phyloP scores from a whole-genome alignment of 192 early-diverging fungal genomes.

The Coemansia sp. region DNA sequence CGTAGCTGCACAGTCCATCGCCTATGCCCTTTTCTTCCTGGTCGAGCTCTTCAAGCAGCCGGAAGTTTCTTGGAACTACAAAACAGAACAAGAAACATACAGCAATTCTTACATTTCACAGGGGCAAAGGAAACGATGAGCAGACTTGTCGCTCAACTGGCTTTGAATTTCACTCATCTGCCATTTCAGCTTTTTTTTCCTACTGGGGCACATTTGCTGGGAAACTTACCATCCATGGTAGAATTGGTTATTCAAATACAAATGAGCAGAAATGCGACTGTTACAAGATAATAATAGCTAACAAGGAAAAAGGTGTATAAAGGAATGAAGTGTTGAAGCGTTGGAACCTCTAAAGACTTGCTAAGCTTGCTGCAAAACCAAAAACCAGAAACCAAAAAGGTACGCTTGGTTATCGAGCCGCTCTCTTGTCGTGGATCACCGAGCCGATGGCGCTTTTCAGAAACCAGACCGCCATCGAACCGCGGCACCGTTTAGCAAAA shows the following conservation, averaged over 20 bases:
- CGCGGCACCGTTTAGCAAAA: too few relatives aligned
- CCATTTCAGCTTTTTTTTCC: too few relatives aligned
- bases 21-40: constrained; percentile 96
- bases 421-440: too few relatives aligned
- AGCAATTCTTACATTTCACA: background rate
- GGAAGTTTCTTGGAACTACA: constrained; percentile 95
- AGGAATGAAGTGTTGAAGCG: too few relatives aligned
- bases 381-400: too few relatives aligned
- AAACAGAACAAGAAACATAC: background rate
- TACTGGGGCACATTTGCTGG: too few relatives aligned
- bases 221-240: background rate
- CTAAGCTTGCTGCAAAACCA: too few relatives aligned
- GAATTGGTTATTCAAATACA: background rate
- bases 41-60: constrained; percentile 94
- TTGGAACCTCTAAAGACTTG: too few relatives aligned
- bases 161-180: constrained; percentile 1
- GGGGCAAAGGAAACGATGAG: background rate
- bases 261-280: background rate
- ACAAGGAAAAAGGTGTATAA: background rate
- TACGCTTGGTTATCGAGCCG: too few relatives aligned
- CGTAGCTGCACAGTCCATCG: constrained; percentile 93
- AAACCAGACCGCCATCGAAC: too few relatives aligned
- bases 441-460: too few relatives aligned
- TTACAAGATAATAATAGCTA: background rate
- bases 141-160: background rate